phyloP scores from a whole-genome alignment of 768 basidiomycete species.

The Naganishia vishniacii region DNA sequence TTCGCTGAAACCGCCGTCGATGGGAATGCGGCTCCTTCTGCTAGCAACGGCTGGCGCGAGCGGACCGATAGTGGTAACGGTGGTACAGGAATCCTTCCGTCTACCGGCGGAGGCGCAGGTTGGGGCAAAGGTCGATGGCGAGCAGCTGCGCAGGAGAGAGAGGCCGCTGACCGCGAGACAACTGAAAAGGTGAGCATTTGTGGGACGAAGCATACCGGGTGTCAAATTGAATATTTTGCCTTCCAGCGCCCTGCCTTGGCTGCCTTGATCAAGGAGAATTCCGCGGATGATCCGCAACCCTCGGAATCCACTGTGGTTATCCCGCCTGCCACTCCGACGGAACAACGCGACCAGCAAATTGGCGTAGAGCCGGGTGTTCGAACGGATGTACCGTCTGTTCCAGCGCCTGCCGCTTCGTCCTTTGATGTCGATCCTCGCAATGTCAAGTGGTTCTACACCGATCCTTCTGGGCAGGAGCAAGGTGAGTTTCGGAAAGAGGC shows the following conservation, averaged over 20 bases:
- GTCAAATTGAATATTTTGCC: neutral
- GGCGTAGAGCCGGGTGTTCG: slow-evolving; percentile 17
- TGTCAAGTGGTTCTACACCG: slow-evolving; percentile 85
- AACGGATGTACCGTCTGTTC: slow-evolving; percentile 15
- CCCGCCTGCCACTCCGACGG: slow-evolving; percentile 43
- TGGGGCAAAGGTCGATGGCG: slow-evolving; percentile 47
- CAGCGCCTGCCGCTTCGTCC: slow-evolving; percentile 12
- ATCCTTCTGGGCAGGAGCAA: slow-evolving; percentile 86
- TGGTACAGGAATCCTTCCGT: slow-evolving; percentile 32
- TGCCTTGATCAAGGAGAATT: slow-evolving; percentile 1
- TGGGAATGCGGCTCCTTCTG: no score
- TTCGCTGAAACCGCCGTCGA: neutral
- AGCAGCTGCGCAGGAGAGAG: slow-evolving; percentile 31
- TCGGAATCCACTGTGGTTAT: slow-evolving; percentile 39
- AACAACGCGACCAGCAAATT: slow-evolving; percentile 41
- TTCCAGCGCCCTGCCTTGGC: slow-evolving; percentile 21
- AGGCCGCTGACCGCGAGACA: slow-evolving; percentile 14
- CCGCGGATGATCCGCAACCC: slow-evolving; percentile 25
- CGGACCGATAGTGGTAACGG: neutral
- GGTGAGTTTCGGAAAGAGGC: slow-evolving; percentile 53
- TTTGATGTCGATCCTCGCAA: slow-evolving; percentile 33
- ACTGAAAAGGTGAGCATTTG: slow-evolving; percentile 36
- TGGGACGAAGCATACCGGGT: neutral
- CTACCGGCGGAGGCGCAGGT: slow-evolving; percentile 43
- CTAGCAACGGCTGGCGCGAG: slow-evolving; percentile 5